A percentile compares a stretch with the other conserved stretches of the same genome.
phyloP scores from a whole-genome alignment of 257 asterid genomes.

The Datura wrightii region DNA sequence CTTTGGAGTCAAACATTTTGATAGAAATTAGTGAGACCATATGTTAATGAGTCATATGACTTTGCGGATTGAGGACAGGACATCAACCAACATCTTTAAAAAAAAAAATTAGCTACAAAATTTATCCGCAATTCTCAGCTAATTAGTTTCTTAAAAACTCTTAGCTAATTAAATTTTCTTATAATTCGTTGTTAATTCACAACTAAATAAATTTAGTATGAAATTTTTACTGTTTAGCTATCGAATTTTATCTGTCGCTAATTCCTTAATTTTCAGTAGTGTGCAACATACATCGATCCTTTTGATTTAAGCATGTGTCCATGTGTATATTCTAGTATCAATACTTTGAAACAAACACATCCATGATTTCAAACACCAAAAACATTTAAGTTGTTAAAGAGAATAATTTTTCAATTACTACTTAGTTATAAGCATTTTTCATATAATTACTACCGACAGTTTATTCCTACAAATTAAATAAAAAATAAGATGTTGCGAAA shows the following conservation, averaged over 20 bases:
- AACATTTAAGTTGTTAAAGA: not conserved
- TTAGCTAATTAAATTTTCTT: too few species aligned
- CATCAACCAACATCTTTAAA: not conserved
- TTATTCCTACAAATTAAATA: not conserved
- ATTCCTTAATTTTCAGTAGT: too few species aligned
- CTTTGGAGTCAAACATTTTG: not conserved
- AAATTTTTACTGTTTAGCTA: too few species aligned
- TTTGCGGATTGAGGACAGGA: not conserved
- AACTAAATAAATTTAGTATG: too few species aligned
- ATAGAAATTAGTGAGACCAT: not conserved
- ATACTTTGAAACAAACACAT: not conserved
- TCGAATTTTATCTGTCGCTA: too few species aligned
- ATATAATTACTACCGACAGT: not conserved
- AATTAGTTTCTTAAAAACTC: too few species aligned
- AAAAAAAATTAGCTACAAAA: too few species aligned
- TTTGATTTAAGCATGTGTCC: not conserved
- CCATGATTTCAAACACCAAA: not conserved
- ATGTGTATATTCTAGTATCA: too few species aligned
- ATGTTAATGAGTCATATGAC: not conserved
- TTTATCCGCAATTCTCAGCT: too few species aligned
- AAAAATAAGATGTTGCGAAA: not conserved
- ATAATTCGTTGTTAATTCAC: too few species aligned
- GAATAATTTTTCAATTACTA: not conserved
- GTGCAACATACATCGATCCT: not conserved
- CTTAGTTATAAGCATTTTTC: not conserved